Conservation (phyloP, 169 alveolate species). For the Plasmodium inui region DNA sequence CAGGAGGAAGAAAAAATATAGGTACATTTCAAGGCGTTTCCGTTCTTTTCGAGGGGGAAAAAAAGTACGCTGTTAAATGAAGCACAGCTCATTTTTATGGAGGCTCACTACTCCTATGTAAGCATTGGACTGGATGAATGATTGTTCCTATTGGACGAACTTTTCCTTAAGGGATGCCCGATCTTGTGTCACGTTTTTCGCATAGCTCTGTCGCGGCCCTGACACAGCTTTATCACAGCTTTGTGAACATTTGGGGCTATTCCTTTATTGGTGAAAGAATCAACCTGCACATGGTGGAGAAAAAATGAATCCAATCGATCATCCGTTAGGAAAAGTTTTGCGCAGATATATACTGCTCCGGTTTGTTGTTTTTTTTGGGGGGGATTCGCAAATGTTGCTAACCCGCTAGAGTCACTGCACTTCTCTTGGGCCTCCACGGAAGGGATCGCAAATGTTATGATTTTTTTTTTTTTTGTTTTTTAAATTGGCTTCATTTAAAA, state of each 20-base stretch:
- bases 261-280: background rate
- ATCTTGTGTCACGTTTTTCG: background rate
- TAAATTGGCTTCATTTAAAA: background rate
- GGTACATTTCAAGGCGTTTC: conserved; percentile 49
- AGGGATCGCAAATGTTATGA: background rate
- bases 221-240: background rate
- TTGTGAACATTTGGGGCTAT: background rate
- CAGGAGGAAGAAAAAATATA: conserved; percentile 33
- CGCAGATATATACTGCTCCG: background rate
- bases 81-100: background rate
- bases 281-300: background rate
- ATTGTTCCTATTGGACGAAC: background rate
- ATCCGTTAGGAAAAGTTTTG: background rate
- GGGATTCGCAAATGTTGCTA: background rate
- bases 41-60: background rate
- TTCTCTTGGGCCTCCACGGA: background rate
- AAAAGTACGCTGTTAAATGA: background rate
- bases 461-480: background rate
- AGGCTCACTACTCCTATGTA: background rate
- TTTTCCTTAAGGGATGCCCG: background rate
- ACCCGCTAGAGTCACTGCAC: background rate
- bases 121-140: background rate
- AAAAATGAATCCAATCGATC: background rate
- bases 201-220: background rate
- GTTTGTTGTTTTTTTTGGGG: background rate